These are phyloP conservation scores for Isabelozyma rhagii DNA, from an alignment of 805 yeast genomes.

Conservation along the genomic window DNA sequence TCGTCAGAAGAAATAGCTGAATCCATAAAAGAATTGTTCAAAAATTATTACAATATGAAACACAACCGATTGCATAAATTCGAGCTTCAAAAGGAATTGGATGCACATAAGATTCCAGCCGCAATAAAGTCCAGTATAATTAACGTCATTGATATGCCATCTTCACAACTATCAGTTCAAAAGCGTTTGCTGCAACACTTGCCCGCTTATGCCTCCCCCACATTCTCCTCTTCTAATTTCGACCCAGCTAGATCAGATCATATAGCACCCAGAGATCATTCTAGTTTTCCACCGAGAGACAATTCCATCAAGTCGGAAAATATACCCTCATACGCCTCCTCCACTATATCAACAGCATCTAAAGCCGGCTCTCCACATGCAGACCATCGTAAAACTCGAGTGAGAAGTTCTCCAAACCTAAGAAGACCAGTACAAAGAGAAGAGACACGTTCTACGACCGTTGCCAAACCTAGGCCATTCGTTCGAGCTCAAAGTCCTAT, in stretches of 20 bases:
- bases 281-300: too few relatives aligned
- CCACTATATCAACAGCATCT: not conserved
- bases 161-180: not conserved
- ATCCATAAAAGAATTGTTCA: constrained; percentile 18
- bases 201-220: not conserved
- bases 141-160: constrained; percentile 2
- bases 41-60: constrained; percentile 23
- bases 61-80: constrained; percentile 38
- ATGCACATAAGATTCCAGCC: constrained; percentile 25
- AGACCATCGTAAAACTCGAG: not conserved
- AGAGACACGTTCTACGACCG: not conserved
- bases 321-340: not conserved
- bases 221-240: not conserved
- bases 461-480: not conserved
- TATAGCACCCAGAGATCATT: too few relatives aligned
- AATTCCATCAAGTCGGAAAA: not conserved
- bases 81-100: constrained; percentile 44
- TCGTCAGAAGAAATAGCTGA: constrained; percentile 9
- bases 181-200: not conserved
- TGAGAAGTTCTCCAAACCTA: not conserved
- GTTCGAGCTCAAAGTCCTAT: not conserved
- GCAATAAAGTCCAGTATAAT: constrained; percentile 9
- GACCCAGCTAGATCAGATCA: too few relatives aligned
- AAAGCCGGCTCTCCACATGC: not conserved
- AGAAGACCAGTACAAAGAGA: not conserved